Conservation (phyloP, 345 rosid genomes). For the Eucalyptus sp. region DNA sequence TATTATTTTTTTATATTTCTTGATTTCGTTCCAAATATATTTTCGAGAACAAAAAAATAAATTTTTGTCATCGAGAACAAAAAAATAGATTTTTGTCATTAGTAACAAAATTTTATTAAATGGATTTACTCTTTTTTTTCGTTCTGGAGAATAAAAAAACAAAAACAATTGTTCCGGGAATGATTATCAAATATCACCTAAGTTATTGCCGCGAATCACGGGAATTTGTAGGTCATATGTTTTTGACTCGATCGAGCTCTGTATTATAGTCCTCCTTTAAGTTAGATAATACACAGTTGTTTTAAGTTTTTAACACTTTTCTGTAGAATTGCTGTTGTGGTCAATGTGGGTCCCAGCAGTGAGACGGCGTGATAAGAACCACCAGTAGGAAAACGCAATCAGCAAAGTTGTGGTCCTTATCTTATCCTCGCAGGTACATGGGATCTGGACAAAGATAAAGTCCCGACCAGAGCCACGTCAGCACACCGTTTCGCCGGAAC, state of each 20-base stretch:
- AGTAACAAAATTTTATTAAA: fast-evolving
- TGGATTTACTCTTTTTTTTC: too few species aligned
- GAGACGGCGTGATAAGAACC: neutral
- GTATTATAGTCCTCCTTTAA: neutral
- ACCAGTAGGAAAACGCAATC: neutral
- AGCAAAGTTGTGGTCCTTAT: neutral
- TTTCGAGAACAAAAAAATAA: too few species aligned
- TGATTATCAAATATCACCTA: too few species aligned
- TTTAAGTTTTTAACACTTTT: neutral
- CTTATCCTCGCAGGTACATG: neutral
- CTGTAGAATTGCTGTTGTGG: neutral
- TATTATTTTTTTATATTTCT: too few species aligned
- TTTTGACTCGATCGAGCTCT: neutral
- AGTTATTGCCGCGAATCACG: too few species aligned
- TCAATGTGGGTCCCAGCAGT: neutral
- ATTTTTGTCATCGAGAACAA: too few species aligned
- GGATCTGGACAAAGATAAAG: neutral
- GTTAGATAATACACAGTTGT: neutral
- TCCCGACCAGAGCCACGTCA: neutral
- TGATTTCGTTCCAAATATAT: too few species aligned
- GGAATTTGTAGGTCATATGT: neutral
- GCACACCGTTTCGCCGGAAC: neutral
- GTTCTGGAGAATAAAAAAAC: fast-evolving
- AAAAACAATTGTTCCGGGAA: too few species aligned
- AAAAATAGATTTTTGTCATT: too few species aligned